phyloP scores from a whole-genome alignment of 192 early-diverging fungal genomes.

The Gryganskiella cystojenkinii region DNA sequence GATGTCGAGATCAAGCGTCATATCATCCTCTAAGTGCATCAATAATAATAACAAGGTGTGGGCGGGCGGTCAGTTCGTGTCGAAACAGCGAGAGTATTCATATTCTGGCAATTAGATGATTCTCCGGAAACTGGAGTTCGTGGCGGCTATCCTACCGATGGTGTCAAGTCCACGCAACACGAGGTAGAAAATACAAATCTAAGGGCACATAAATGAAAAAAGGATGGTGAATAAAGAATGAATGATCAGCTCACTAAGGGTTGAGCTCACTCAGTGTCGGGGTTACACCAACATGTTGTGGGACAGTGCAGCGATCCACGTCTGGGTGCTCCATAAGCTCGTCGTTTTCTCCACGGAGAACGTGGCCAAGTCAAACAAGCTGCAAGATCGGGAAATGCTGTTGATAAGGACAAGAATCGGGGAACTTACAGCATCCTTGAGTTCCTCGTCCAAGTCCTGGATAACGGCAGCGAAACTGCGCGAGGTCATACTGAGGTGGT shows the following conservation, averaged over 20 bases:
- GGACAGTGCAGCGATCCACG: not conserved
- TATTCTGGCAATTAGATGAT: no score
- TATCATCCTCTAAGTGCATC: slow-evolving; percentile 97
- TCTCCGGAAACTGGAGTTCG: not conserved
- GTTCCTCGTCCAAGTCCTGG: slow-evolving; percentile 81
- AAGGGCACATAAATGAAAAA: slow-evolving; percentile 9
- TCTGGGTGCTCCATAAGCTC: no score
- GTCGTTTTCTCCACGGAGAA: no score
- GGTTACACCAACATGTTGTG: not conserved
- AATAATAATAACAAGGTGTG: no score
- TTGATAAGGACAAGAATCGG: no score
- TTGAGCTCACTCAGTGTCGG: no score
- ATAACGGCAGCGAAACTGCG: slow-evolving; percentile 98
- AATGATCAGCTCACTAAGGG: not conserved
- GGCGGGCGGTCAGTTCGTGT: no score
- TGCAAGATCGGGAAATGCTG: not conserved
- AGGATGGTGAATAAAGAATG: not conserved
- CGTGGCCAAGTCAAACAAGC: no score
- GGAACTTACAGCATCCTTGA: slow-evolving; percentile 76
- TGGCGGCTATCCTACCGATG: slow-evolving; percentile 60
- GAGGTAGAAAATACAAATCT: slow-evolving; percentile 97
- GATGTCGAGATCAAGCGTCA: slow-evolving; percentile 82
- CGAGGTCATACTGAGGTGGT: slow-evolving; percentile 93
- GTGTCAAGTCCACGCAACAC: slow-evolving; percentile 97
- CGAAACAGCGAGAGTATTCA: no score